A percentile compares a stretch with the other conserved stretches of the same genome.
phyloP scores from a whole-genome alignment of 148 eudicot genomes.

The Hydrangea macrophylla region DNA sequence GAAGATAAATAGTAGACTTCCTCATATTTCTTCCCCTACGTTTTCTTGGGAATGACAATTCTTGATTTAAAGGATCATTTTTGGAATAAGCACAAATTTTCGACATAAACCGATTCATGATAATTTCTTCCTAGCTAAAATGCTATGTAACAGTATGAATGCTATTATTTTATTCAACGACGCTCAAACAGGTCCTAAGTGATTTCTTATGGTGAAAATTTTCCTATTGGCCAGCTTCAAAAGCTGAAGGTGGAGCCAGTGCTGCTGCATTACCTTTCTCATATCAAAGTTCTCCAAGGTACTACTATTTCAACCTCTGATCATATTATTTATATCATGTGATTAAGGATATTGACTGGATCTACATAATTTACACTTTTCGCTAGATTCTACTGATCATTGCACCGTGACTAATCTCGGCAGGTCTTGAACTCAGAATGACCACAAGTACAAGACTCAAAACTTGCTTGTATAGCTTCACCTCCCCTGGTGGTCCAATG shows the following conservation, averaged over 20 bases:
- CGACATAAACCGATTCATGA: no score
- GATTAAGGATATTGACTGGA: not conserved
- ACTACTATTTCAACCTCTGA: not conserved
- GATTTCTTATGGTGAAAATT: conserved; percentile 2
- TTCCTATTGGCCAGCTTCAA: conserved; percentile 57
- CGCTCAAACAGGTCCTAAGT: no score
- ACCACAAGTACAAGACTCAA: conserved; percentile 87
- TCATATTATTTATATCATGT: conserved; percentile 3
- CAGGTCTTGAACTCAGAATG: conserved; percentile 91
- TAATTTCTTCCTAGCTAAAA: no score
- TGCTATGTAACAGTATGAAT: no score
- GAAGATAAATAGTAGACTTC: no score
- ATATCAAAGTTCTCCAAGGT: conserved; percentile 75
- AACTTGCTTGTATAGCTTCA: conserved; percentile 91
- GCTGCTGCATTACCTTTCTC: conserved; percentile 80
- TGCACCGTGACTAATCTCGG: conserved; percentile 3
- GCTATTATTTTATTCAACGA: no score
- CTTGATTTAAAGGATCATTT: no score
- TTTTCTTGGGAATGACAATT: no score
- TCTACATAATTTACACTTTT: not conserved
- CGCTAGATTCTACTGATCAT: conserved; percentile 3
- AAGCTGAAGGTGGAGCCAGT: conserved; percentile 96
- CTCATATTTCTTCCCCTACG: no score
- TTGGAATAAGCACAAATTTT: no score
- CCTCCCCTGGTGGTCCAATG: conserved; percentile 98